Evolutionary conservation across 2,329 filamentous ascomycete species (phyloP).

Genomic region (Fusarium circinatum): DNA sequence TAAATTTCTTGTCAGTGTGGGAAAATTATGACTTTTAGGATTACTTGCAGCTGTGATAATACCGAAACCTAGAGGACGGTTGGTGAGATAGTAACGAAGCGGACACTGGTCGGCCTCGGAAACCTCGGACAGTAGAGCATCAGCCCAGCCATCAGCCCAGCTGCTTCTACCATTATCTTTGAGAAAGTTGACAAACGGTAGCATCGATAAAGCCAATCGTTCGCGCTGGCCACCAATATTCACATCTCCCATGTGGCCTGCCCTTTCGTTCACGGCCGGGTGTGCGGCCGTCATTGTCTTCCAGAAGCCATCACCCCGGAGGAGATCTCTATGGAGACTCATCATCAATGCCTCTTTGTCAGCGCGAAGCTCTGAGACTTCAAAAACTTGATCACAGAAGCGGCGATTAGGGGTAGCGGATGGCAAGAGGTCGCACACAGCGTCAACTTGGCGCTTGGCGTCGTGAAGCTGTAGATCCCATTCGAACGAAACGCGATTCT

Average conservation of each 20-base stretch:
- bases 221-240: rapidly evolving
- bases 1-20: rapidly evolving
- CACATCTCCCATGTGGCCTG: rapidly evolving
- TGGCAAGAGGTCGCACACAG: not conserved
- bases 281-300: not conserved
- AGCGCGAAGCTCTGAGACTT: rapidly evolving
- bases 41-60: not conserved
- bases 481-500: not conserved
- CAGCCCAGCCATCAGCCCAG: not conserved
- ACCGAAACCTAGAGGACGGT: not conserved
- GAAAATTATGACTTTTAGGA: too few relatives aligned
- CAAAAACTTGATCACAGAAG: rapidly evolving
- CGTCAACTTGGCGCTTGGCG: not conserved
- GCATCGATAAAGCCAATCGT: not conserved
- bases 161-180: not conserved
- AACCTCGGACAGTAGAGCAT: not conserved
- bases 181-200: not conserved
- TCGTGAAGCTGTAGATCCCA: not conserved
- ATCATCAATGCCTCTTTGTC: rapidly evolving
- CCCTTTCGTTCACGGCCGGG: rapidly evolving
- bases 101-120: not conserved
- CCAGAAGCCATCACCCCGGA: not conserved
- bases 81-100: not conserved
- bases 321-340: not conserved
- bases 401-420: not conserved